A percentile compares a stretch with the other conserved stretches of the same genome.
These are phyloP conservation scores for Ophiostoma ulmi DNA, from an alignment of 2,329 filamentous ascomycete genomes.

Conservation along the genomic window DNA sequence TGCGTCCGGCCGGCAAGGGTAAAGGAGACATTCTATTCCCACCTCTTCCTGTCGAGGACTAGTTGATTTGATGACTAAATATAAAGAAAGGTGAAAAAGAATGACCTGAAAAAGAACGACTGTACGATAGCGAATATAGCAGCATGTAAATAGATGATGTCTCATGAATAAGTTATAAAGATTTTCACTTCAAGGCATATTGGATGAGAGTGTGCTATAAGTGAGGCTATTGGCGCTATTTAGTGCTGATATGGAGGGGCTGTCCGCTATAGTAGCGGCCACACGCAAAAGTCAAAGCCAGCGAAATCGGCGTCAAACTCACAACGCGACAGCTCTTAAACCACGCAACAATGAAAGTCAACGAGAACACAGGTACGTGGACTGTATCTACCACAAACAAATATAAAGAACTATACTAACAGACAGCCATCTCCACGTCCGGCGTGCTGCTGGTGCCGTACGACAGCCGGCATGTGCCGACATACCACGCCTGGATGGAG, in stretches of 20 bases:
- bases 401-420: neutral
- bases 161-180: neutral
- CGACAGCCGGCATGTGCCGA: conserved; percentile 70
- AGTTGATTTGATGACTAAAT: neutral
- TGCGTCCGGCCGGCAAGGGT: conserved; percentile 37
- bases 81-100: neutral
- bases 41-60: conserved; percentile 42
- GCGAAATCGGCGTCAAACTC: neutral
- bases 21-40: conserved; percentile 47
- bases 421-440: conserved; percentile 60
- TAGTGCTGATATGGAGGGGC: neutral
- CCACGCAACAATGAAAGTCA: conserved; percentile 24
- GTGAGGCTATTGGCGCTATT: neutral
- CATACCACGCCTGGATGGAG: conserved; percentile 90
- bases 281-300: neutral
- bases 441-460: conserved; percentile 77
- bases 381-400: neutral
- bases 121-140: conserved; percentile 9
- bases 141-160: neutral
- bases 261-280: neutral
- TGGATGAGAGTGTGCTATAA: neutral
- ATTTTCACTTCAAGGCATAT: neutral
- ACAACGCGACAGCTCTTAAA: neutral
- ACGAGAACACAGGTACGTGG: conserved; percentile 36
- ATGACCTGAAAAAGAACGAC: no score